Evolutionary conservation across 1,284 basidiomycete genomes (phyloP).

Genomic region (Gymnopus androsaceus): DNA sequence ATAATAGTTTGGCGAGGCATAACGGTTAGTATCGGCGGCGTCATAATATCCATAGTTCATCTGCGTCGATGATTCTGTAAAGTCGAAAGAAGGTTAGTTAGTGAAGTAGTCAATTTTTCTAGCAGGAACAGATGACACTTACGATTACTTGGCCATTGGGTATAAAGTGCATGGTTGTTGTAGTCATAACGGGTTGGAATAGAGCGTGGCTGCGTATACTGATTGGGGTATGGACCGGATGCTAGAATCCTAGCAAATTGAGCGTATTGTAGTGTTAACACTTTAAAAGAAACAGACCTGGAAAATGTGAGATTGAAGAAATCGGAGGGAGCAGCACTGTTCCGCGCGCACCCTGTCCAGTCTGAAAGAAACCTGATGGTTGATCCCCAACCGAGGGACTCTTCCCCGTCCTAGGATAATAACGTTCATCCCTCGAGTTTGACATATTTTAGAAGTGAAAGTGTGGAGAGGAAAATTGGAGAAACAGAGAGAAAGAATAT

Average conservation of each 20-base stretch:
- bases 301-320: slow-evolving; percentile 81
- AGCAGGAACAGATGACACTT: slow-evolving; percentile 32
- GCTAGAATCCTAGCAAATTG: slow-evolving; percentile 56
- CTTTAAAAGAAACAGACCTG: slow-evolving; percentile 73
- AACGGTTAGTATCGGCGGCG: slow-evolving; percentile 57
- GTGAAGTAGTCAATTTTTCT: background rate
- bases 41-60: slow-evolving; percentile 51
- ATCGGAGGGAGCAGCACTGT: slow-evolving; percentile 83
- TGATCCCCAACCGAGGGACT: slow-evolving; percentile 60
- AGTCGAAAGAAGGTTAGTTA: slow-evolving; percentile 6
- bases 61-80: slow-evolving; percentile 44
- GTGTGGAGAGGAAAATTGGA: slow-evolving; percentile 45
- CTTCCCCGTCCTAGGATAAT: slow-evolving; percentile 53
- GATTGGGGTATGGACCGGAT: slow-evolving; percentile 52
- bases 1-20: slow-evolving; percentile 50
- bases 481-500: slow-evolving; percentile 40
- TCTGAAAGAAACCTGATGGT: slow-evolving; percentile 64
- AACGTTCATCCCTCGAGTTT: slow-evolving; percentile 60
- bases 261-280: slow-evolving; percentile 48
- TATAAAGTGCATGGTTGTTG: slow-evolving; percentile 45
- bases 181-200: slow-evolving; percentile 60
- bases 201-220: slow-evolving; percentile 64
- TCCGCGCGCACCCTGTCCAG: slow-evolving; percentile 84
- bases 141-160: slow-evolving; percentile 56
- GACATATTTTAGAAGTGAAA: slow-evolving; percentile 60